Evolutionary conservation across 2,329 filamentous ascomycete genomes (phyloP), one percentile per base, ranked within the genome.

Genomic region (Stagonosporopsis chrysanthemi): DNA sequence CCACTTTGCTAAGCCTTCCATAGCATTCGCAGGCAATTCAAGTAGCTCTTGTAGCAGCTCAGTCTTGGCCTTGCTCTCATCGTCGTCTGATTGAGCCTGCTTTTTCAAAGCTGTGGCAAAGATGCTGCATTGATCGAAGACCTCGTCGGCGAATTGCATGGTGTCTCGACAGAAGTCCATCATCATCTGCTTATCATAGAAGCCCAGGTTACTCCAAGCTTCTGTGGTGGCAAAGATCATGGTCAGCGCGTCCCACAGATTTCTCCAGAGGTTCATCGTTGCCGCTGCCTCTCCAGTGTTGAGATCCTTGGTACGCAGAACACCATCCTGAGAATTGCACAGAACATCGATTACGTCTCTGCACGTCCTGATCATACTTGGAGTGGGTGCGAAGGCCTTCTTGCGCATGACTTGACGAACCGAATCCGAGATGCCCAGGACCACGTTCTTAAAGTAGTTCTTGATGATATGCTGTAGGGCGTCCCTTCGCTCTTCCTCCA

Each of bases 141-240:
- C 83, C 33, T 86, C 84, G 70, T 96, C 91, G 0, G 94, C 93
- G 70, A 97, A 90, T 68, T 98, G 92, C 86, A 99, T 99, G 14
- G 91, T 90, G 71, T 97, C 92, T 64, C 95, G 88, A 72, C 93
- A 97, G 69, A 98, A 97, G 55, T 97, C 88, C 68, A 92, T 89
- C 91, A 99, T 93, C 51, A 86, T 82, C 19, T 82, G 78, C 72
- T 92, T 95, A 29, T 74, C 64, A 47, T 94, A 88, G 56, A 91
- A 86, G 4, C 84, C 84, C 14, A 86, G 80, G 42, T 78, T 77
- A 62, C 91, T 92, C 95, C 95, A 99, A 11, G 81, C 80, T 71
- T 97, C 92, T 3, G 93, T 96, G 58, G 89, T 87, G 39, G 87
- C 82, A 69, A 97, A 97, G 15, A 94, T 90, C 53, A 89, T 88